Base-by-base conservation (phyloP, 306 rosid genomes). In the Cajanus cajan region DNA sequence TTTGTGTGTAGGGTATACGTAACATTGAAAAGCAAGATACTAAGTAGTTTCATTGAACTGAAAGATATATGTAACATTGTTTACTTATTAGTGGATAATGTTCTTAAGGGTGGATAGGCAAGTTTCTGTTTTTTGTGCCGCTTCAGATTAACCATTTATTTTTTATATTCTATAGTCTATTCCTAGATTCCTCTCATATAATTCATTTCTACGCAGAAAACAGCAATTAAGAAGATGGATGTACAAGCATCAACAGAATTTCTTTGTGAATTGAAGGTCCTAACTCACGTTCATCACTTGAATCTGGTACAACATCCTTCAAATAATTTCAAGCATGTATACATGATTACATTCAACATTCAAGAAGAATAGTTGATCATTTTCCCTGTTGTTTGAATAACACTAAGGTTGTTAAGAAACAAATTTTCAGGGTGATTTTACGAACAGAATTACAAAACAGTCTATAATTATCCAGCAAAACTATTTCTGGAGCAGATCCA, bases 261-360 rank as follows among this genome's bases (percentile, higher is more conserved):
- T 86, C 86, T 93, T 34, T 93, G 97, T 1, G 98, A 93, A 66
- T 73, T 93, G 85, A 89, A 89, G 54, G 97, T 93, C 82, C 81
- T 93, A 77, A 93, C 97, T 13, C 91, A 93, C n/a, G 95, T 93
- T 52, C 98, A 93, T 82, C 98, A 93, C 89, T 87, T 91, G 85
- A 93, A 93, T 85, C 83, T 93, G 98, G 98, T 93, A 89, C 47
- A 61, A 31, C 41, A 76, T 33, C 79, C 68, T 74, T 81, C 64
- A 22, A 83, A 44, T 47, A 74, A 59, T 22, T 18, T 51, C 14
- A 21, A 78, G 31, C 68, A 36, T 19, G 21, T 34, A 14, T 61
- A 19, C 4, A 16, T 25, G 45, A 43, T 40, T 52, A 34, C 63
- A 28, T 28, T 28, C 2, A 28, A 34, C 63, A 28, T 28, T 28